These are phyloP conservation scores for Fusarium floridanum DNA, from an alignment of 2,329 filamentous ascomycete genomes.

Conservation along the genomic window DNA sequence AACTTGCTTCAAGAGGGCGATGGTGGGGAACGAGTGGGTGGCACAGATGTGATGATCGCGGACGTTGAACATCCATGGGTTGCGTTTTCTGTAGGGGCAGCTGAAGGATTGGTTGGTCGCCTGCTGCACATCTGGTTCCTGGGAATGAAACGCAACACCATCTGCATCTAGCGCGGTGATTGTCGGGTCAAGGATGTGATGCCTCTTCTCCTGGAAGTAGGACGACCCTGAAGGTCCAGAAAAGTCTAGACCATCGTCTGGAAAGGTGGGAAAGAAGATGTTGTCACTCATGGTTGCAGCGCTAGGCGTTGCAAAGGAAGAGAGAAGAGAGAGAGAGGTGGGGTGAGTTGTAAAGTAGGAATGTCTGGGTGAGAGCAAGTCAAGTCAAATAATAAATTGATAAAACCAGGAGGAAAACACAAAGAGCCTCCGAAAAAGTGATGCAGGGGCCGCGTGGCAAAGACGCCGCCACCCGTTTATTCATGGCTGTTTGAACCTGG, in stretches of 20 bases:
- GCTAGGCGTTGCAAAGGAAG: background rate
- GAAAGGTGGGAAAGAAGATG: background rate
- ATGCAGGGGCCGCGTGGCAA: background rate
- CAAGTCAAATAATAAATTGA: background rate
- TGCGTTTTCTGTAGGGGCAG: background rate
- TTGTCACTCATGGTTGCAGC: background rate
- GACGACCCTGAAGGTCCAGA: background rate
- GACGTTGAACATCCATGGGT: background rate
- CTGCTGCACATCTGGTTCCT: background rate
- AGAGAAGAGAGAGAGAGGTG: background rate
- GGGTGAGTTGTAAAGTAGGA: background rate
- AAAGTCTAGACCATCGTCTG: background rate
- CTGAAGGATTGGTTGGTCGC: background rate
- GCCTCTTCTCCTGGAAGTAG: background rate
- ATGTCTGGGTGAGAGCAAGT: background rate
- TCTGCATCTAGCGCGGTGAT: background rate
- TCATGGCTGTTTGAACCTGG: background rate
- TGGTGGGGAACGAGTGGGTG: background rate
- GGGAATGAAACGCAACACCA: background rate
- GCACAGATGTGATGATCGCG: background rate
- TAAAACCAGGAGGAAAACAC: background rate
- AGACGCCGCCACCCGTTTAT: background rate
- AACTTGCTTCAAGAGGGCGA: background rate
- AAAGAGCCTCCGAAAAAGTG: background rate
- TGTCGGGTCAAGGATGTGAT: background rate